Evolutionary conservation across 108 stramenopile species (phyloP).

Genomic region (Licmophora abbreviata): DNA sequence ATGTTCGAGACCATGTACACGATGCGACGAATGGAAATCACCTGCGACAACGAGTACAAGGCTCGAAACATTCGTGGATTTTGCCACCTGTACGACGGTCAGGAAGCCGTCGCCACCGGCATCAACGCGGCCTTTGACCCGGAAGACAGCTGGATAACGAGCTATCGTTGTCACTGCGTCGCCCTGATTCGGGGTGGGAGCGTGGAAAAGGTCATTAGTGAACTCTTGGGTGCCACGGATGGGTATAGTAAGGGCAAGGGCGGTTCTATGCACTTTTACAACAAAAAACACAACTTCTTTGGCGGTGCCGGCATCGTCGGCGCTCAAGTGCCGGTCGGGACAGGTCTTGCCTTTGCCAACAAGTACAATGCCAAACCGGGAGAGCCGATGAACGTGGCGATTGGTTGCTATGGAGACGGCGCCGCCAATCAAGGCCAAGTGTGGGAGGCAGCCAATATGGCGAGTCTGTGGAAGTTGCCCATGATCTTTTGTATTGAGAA

Average conservation of each 20-base stretch:
- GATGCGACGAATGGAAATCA: conserved; percentile 99
- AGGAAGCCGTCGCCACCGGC: conserved; percentile 98
- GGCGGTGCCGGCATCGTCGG: conserved; percentile 99
- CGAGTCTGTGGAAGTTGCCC: conserved; percentile 90
- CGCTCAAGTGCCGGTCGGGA: conserved; percentile 97
- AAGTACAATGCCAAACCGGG: conserved; percentile 94
- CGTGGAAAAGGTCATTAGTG: conserved; percentile 84
- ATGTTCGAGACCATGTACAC: conserved; percentile 98
- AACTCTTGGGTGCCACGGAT: conserved; percentile 77
- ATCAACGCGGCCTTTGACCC: conserved; percentile 80
- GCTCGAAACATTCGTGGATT: conserved; percentile 96
- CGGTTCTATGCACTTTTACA: conserved; percentile 99
- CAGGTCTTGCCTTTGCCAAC: conserved; percentile 95
- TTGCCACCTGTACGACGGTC: conserved; percentile 99
- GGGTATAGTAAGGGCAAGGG: conserved; percentile 94
- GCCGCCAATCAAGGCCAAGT: conserved; percentile 99
- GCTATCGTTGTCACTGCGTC: conserved; percentile 97
- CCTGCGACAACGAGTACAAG: conserved; percentile 99
- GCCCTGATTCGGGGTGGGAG: conserved; percentile 87
- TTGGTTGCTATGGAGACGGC: conserved; percentile 99
- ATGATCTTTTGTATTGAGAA: conserved; percentile 99
- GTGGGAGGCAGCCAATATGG: conserved; percentile 98
- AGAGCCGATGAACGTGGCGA: conserved; percentile 90
- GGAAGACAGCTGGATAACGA: conserved; percentile 95
- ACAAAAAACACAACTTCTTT: conserved; percentile 95